Evolutionary conservation across 2,329 filamentous ascomycete genomes (phyloP).

Genomic region (Emmonsiellopsis sp.): DNA sequence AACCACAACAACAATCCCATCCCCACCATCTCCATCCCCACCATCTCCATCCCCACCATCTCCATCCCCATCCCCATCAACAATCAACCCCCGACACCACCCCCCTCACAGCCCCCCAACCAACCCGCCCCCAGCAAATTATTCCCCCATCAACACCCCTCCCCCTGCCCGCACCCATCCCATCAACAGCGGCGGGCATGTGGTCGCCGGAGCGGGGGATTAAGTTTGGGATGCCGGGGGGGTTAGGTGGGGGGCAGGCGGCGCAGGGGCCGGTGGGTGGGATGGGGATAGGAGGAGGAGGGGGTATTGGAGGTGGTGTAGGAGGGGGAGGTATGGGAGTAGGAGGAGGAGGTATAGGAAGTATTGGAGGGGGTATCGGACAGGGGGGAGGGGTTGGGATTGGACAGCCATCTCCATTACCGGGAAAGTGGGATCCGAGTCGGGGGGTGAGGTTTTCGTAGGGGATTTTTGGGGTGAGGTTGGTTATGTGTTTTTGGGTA

Average conservation of each 20-base stretch:
- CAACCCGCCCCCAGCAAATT: conserved; percentile 30
- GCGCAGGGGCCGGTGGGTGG: no score
- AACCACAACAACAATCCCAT: conserved; percentile 33
- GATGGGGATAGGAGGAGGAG: background rate
- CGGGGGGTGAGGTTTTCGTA: conserved; percentile 49
- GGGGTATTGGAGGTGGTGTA: no score
- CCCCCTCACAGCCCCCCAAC: conserved; percentile 39
- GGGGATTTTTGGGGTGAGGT: background rate
- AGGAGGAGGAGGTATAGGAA: no score
- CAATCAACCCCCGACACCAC: no score
- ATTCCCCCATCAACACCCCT: conserved; percentile 44
- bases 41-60: no score
- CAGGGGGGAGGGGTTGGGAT: conserved; percentile 12
- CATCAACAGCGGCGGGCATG: conserved; percentile 43
- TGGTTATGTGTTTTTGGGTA: background rate
- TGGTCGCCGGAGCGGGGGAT: conserved; percentile 80
- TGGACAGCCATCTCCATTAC: conserved; percentile 11
- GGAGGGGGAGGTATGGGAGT: no score
- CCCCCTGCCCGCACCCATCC: conserved; percentile 20
- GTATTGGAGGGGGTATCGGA: conserved; percentile 15
- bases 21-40: no score
- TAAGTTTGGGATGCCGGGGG: conserved; percentile 52
- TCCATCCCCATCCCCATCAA: no score
- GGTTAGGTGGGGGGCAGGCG: no score
- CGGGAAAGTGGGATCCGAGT: conserved; percentile 49